Conservation (phyloP, 2,329 filamentous ascomycete genomes). For the Cordyceps fumosorosea region DNA sequence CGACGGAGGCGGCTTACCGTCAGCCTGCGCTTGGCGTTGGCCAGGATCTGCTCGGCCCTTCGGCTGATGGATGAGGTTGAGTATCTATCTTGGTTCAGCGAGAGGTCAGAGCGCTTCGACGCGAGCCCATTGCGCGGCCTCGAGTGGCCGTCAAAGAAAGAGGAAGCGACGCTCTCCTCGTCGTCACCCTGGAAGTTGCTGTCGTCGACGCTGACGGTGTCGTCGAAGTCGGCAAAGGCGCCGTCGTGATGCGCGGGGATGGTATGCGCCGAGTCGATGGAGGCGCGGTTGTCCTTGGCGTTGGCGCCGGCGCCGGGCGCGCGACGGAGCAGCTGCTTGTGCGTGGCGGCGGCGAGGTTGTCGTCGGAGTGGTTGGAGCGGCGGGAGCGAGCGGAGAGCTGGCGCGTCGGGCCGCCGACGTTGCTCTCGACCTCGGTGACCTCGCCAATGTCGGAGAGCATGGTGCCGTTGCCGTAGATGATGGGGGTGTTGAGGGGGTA, state of each 20-base stretch:
- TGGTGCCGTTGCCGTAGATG: slow-evolving; percentile 63
- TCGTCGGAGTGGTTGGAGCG: slow-evolving; percentile 27
- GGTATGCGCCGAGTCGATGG: slow-evolving; percentile 56
- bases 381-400: slow-evolving; percentile 26
- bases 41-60: slow-evolving; percentile 81
- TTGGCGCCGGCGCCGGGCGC: slow-evolving; percentile 32
- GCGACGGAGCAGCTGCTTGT: slow-evolving; percentile 32
- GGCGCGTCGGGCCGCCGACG: slow-evolving; percentile 34
- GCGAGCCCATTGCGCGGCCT: neutral
- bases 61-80: slow-evolving; percentile 72
- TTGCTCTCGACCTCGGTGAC: slow-evolving; percentile 49
- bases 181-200: slow-evolving; percentile 62
- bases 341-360: slow-evolving; percentile 23
- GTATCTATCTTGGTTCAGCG: slow-evolving; percentile 47
- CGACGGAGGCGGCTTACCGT: slow-evolving; percentile 53
- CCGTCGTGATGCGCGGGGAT: slow-evolving; percentile 38
- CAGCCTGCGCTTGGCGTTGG: slow-evolving; percentile 83
- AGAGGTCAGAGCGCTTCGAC: slow-evolving; percentile 1
- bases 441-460: slow-evolving; percentile 60
- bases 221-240: slow-evolving; percentile 57
- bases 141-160: slow-evolving; percentile 37
- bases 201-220: slow-evolving; percentile 55
- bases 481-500: slow-evolving; percentile 54
- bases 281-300: slow-evolving; percentile 46
- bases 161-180: slow-evolving; percentile 58